These are phyloP conservation scores for Pleurotus eryngii DNA, from an alignment of 768 basidiomycete species.

Conservation along the genomic window DNA sequence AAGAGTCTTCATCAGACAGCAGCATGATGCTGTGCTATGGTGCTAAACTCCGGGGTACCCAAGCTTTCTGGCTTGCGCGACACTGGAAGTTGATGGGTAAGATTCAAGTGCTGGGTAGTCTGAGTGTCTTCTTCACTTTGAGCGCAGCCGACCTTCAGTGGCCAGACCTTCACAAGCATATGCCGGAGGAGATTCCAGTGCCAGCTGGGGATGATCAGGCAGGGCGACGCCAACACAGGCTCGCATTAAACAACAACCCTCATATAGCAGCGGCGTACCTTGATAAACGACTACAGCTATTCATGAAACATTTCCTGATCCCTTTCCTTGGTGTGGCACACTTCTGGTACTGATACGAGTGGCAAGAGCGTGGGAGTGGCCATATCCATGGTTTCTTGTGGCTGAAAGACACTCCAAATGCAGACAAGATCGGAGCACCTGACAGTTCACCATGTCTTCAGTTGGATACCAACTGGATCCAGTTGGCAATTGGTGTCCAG, in stretches of 20 bases:
- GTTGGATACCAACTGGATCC: too few relatives aligned
- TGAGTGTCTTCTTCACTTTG: constrained; percentile 23
- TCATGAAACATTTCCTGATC: constrained; percentile 15
- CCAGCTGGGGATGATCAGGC: constrained; percentile 12
- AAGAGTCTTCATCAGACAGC: constrained; percentile 8
- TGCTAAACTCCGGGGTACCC: constrained; percentile 17
- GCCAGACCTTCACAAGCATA: constrained; percentile 28
- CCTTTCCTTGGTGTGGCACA: constrained; percentile 15
- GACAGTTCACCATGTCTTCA: too few relatives aligned
- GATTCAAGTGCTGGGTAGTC: constrained; percentile 17
- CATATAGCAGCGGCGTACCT: constrained; percentile 20
- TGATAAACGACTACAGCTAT: constrained; percentile 16
- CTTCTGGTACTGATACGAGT: constrained; percentile 21
- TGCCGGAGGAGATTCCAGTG: constrained; percentile 14
- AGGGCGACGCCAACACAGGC: constrained; percentile 7
- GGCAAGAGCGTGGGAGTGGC: constrained; percentile 19
- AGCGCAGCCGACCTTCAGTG: constrained; percentile 27
- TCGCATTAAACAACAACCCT: constrained; percentile 21
- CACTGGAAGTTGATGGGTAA: constrained; percentile 11
- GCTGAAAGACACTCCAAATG: constrained; percentile 20
- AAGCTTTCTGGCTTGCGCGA: constrained; percentile 18
- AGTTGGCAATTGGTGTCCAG: too few relatives aligned
- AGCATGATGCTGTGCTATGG: constrained; percentile 16
- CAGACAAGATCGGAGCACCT: constrained; percentile 10
- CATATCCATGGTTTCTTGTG: constrained; percentile 26